Percentiles rank a stretch among this genome's conserved stretches.
Conservation (phyloP, 2,329 filamentous ascomycete species). For the Aureobasidium lini region DNA sequence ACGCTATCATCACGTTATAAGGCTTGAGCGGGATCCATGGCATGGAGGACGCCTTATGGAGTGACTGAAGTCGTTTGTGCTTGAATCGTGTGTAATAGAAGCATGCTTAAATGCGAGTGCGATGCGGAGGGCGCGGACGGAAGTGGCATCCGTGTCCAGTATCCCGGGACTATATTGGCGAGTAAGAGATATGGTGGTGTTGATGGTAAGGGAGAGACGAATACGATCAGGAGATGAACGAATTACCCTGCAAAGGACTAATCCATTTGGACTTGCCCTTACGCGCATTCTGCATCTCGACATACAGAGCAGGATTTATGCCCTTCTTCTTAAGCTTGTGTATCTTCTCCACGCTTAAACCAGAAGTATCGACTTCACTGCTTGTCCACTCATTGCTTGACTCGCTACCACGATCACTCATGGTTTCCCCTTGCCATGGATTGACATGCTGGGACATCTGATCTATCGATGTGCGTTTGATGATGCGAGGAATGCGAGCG, state of each 20-base stretch:
- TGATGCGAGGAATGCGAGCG: conserved; percentile 19
- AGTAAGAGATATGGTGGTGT: neutral
- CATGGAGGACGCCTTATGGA: neutral
- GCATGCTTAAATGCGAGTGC: neutral
- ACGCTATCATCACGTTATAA: neutral
- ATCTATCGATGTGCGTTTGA: conserved; percentile 28
- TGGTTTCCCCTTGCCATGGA: conserved; percentile 15
- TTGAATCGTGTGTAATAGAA: neutral
- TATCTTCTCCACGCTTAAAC: conserved; percentile 33
- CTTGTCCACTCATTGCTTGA: conserved; percentile 30
- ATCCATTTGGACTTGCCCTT: conserved; percentile 25
- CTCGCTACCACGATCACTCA: conserved; percentile 16
- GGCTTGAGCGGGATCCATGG: neutral
- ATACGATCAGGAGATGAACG: conserved; percentile 77
- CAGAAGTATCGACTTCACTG: conserved; percentile 33
- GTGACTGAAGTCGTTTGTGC: neutral
- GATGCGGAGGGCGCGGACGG: neutral
- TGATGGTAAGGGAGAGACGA: too few species aligned
- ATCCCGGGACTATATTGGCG: neutral
- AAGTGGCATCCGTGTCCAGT: neutral
- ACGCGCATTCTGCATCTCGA: conserved; percentile 40
- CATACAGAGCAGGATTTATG: conserved; percentile 39
- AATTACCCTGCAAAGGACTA: conserved; percentile 53
- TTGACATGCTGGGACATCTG: conserved; percentile 27
- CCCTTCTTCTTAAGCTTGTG: conserved; percentile 40